Evolutionary conservation across 108 stramenopile genomes (phyloP).

Genomic region (Cyclotella choctawhatcheeana): DNA sequence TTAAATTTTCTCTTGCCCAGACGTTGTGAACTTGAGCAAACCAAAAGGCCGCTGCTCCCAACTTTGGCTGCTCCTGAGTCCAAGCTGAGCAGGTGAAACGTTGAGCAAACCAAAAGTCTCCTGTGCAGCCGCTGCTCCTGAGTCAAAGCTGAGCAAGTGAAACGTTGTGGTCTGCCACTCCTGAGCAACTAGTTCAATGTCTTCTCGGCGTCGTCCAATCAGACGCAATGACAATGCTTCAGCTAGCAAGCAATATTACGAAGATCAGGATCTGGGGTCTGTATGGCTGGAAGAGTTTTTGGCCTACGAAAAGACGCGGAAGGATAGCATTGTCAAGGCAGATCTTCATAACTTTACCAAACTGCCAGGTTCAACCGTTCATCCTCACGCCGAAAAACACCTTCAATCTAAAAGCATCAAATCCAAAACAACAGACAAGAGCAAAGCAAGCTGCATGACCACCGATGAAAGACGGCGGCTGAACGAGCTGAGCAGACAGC

Average conservation of each 20-base stretch:
- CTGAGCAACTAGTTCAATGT: neutral
- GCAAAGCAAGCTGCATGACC: neutral
- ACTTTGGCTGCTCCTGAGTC: too few relatives aligned
- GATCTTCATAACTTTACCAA: conserved; percentile 34
- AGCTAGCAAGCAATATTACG: conserved; percentile 19
- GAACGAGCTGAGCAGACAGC: conserved; percentile 21
- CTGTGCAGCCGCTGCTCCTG: too few relatives aligned
- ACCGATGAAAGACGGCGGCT: conserved; percentile 24
- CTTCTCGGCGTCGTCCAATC: neutral
- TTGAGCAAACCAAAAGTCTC: too few relatives aligned
- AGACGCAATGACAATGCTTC: neutral
- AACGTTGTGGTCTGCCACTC: neutral
- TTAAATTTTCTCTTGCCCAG: too few relatives aligned
- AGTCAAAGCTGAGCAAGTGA: neutral
- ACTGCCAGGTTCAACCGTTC: conserved; percentile 39
- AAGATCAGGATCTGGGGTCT: conserved; percentile 25
- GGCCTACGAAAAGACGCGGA: conserved; percentile 20
- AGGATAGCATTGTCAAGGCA: conserved; percentile 29
- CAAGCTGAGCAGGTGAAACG: too few relatives aligned
- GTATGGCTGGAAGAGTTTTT: conserved; percentile 35
- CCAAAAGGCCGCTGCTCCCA: too few relatives aligned
- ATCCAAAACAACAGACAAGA: neutral
- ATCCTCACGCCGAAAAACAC: conserved; percentile 42
- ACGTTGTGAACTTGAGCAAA: too few relatives aligned
- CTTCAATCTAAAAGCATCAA: conserved; percentile 15